Evolutionary conservation across 768 basidiomycete species (phyloP).

Genomic region (Tylopilus subfusipes): DNA sequence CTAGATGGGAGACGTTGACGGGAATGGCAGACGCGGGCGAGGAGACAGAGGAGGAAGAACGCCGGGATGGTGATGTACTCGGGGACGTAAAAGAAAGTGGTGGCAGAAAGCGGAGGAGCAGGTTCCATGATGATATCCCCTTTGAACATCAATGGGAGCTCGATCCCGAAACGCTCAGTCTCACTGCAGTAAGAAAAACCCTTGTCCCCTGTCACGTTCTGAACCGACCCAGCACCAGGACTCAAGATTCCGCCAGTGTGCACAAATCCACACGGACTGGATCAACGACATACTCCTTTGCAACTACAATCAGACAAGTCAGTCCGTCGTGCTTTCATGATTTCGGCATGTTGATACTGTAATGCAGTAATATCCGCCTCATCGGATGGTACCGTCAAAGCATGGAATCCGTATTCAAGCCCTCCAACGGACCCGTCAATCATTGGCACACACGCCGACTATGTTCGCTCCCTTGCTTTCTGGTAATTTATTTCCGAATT

Average conservation of each 20-base stretch:
- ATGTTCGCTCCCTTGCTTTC: slow-evolving; percentile 75
- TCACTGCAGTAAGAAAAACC: slow-evolving; percentile 43
- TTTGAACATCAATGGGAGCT: slow-evolving; percentile 80
- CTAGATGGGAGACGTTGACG: slow-evolving; percentile 77
- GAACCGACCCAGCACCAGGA: slow-evolving; percentile 33
- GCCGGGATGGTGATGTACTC: slow-evolving; percentile 72
- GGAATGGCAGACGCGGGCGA: slow-evolving; percentile 81
- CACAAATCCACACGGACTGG: slow-evolving; percentile 93
- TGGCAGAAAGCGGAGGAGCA: slow-evolving; percentile 33
- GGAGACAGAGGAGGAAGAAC: slow-evolving; percentile 60
- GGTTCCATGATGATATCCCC: slow-evolving; percentile 38
- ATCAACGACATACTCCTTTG: slow-evolving; percentile 91
- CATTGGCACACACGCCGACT: slow-evolving; percentile 79
- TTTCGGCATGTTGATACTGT: slow-evolving; percentile 4
- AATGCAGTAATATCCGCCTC: slow-evolving; percentile 82
- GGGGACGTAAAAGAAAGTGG: slow-evolving; percentile 59
- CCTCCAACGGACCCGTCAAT: slow-evolving; percentile 57
- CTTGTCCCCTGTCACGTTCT: neutral
- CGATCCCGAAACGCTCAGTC: slow-evolving; percentile 51
- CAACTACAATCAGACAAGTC: slow-evolving; percentile 86
- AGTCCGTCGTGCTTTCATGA: slow-evolving; percentile 22
- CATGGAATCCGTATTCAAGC: slow-evolving; percentile 83
- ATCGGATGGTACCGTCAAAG: slow-evolving; percentile 90
- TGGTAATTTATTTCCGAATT: slow-evolving; percentile 42
- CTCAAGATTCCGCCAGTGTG: slow-evolving; percentile 78